Conservation (phyloP, 2,329 filamentous ascomycete species). For the Beauveria medogensis region DNA sequence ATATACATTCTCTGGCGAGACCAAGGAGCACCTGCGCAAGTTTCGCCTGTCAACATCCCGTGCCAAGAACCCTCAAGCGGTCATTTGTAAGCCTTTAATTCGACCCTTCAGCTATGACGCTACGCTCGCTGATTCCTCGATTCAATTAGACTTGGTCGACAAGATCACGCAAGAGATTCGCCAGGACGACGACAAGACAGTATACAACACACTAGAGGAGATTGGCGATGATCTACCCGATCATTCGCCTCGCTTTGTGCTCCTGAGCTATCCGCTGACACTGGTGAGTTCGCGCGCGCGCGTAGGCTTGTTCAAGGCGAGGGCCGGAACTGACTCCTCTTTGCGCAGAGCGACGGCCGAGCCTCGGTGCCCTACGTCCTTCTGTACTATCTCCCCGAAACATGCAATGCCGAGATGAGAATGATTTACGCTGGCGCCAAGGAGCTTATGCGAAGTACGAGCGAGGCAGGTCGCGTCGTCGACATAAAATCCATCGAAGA, state of each 20-base stretch:
- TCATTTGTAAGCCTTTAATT: conserved; percentile 68
- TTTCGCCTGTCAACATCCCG: conserved; percentile 88
- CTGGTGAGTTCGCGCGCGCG: conserved; percentile 46
- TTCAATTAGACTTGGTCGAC: conserved; percentile 73
- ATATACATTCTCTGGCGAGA: conserved; percentile 88
- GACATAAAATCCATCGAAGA: conserved; percentile 79
- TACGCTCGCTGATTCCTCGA: neutral
- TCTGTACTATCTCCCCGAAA: conserved; percentile 88
- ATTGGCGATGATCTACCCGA: conserved; percentile 87
- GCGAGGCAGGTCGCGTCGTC: conserved; percentile 80
- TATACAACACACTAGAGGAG: conserved; percentile 75
- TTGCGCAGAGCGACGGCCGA: conserved; percentile 64
- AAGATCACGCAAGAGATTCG: conserved; percentile 84
- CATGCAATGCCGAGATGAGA: conserved; percentile 75
- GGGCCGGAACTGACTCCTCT: neutral
- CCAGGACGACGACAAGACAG: conserved; percentile 64
- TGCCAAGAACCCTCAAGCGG: conserved; percentile 76
- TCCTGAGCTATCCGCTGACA: conserved; percentile 85
- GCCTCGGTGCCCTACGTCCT: conserved; percentile 88
- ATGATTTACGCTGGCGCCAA: conserved; percentile 97
- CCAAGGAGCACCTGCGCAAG: conserved; percentile 82
- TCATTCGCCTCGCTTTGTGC: conserved; percentile 79
- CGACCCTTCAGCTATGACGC: neutral
- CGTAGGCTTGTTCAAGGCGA: neutral
- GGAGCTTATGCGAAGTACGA: conserved; percentile 88